Evolutionary conservation across 2,329 filamentous ascomycete species (phyloP), one percentile per base, ranked within the genome.

Genomic region (Talaromyces islandicus): DNA sequence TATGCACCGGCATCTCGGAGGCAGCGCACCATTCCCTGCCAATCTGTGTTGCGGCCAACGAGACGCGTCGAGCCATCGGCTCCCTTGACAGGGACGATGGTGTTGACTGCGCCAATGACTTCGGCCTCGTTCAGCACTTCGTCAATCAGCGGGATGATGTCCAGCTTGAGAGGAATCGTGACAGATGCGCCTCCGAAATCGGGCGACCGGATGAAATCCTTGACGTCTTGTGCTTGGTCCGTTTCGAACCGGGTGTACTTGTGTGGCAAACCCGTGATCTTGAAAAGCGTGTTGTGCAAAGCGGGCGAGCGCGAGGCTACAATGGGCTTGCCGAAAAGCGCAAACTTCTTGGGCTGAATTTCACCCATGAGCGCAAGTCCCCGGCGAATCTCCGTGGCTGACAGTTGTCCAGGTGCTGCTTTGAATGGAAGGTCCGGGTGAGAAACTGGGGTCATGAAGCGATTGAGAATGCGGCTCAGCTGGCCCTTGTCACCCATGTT

Each of bases 401-500:
- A 96, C 56, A 99, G 83, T 70, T 99, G 94, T 1, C 94, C 94
- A 4, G 94, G 93, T 0, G 94, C 94, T 43, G 94, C 93, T 71
- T 94, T 94, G 77, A 92, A 91, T 0, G 93, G 92, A n/a, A 97
- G 81, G 12, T 83, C 84, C 1, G 91, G 90, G 72, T 97, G 94
- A 3, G 91, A 92, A 14, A 99, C 94, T 0, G 94, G 94, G 0
- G 94, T 97, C 79, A 99, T 86, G 80, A 97, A 97, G 30, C 84
- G 82, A 75, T 99, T 99, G 61, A 95, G 79, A 51, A 99, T 88
- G 35, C 94, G 88, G 69, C 91, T 96, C 48, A 97, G 83, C 77
- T 96, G 94, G 54, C 94, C 94, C 27, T 85, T 80, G 54, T 85
- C 81, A 30, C 93, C 92, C 93, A 99, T 97, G 76, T 99, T 99